A percentile compares a stretch with the other conserved stretches of the same genome.
These are phyloP conservation scores for Amorphotheca resinae DNA, from an alignment of 495 filamentous ascomycete genomes.

Conservation along the genomic window DNA sequence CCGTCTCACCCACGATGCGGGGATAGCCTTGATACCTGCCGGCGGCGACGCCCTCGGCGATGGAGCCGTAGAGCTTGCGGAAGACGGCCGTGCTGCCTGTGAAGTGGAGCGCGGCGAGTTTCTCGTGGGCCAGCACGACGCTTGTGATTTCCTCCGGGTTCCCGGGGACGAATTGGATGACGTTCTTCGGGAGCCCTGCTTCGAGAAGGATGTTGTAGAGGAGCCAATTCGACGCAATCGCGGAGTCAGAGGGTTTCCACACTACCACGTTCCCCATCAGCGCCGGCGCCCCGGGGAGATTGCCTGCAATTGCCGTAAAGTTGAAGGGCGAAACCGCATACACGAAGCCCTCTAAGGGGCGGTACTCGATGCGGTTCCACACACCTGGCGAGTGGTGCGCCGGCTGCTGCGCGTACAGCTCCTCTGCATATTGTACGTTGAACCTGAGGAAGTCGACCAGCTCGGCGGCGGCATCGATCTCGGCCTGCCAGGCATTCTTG, in stretches of 20 bases:
- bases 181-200: slow-evolving; percentile 65
- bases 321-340: slow-evolving; percentile 83
- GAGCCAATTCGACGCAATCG: slow-evolving; percentile 60
- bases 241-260: slow-evolving; percentile 77
- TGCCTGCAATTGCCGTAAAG: slow-evolving; percentile 78
- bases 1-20: slow-evolving; percentile 74
- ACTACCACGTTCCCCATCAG: slow-evolving; percentile 78
- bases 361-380: slow-evolving; percentile 76
- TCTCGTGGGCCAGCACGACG: slow-evolving; percentile 49
- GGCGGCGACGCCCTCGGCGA: slow-evolving; percentile 55
- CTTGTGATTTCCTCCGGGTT: slow-evolving; percentile 63
- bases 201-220: slow-evolving; percentile 80
- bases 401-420: slow-evolving; percentile 77
- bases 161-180: slow-evolving; percentile 75
- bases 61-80: slow-evolving; percentile 57
- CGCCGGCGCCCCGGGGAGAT: slow-evolving; percentile 59
- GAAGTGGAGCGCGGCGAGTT: slow-evolving; percentile 70
- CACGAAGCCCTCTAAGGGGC: slow-evolving; percentile 77
- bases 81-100: slow-evolving; percentile 76
- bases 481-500: slow-evolving; percentile 93
- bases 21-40: slow-evolving; percentile 63
- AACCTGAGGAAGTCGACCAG: slow-evolving; percentile 83
- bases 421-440: slow-evolving; percentile 79
- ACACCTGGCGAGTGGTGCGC: slow-evolving; percentile 60
- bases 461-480: slow-evolving; percentile 92